These are phyloP conservation scores for Punctularia strigosozonata DNA, from an alignment of 768 basidiomycete genomes.

Conservation along the genomic window DNA sequence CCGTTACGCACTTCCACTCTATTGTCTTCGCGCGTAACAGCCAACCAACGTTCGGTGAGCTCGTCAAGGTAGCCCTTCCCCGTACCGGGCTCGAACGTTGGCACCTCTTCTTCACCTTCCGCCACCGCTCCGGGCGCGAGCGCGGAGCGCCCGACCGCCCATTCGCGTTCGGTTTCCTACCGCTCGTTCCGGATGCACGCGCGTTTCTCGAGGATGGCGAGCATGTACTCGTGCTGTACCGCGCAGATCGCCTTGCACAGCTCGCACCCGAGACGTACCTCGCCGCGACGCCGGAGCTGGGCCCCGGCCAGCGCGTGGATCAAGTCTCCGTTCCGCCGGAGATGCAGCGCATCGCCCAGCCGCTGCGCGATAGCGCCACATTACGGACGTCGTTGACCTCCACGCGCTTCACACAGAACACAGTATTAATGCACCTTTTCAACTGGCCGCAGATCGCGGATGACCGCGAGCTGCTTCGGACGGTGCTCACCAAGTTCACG, in stretches of 20 bases:
- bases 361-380: slow-evolving; percentile 64
- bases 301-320: slow-evolving; percentile 46
- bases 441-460: slow-evolving; percentile 68
- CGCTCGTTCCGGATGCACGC: slow-evolving; percentile 63
- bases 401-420: slow-evolving; percentile 85
- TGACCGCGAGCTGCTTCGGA: slow-evolving; percentile 51
- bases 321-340: slow-evolving; percentile 46
- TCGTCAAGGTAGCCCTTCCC: slow-evolving; percentile 79
- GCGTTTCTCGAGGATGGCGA: slow-evolving; percentile 85
- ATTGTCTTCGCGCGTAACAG: slow-evolving; percentile 85
- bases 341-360: slow-evolving; percentile 51
- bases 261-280: slow-evolving; percentile 65
- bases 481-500: slow-evolving; percentile 72
- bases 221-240: slow-evolving; percentile 77
- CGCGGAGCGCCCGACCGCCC: slow-evolving; percentile 55
- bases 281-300: slow-evolving; percentile 47
- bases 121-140: slow-evolving; percentile 51
- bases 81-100: slow-evolving; percentile 56
- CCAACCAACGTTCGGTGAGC: slow-evolving; percentile 86
- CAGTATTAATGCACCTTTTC: slow-evolving; percentile 67
- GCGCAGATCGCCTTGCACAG: slow-evolving; percentile 57
- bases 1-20: slow-evolving; percentile 73
- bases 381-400: slow-evolving; percentile 89
- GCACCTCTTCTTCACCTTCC: slow-evolving; percentile 93
- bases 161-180: slow-evolving; percentile 89